phyloP scores from a whole-genome alignment of 2,329 filamentous ascomycete species.

The Xylariaceae sp. region DNA sequence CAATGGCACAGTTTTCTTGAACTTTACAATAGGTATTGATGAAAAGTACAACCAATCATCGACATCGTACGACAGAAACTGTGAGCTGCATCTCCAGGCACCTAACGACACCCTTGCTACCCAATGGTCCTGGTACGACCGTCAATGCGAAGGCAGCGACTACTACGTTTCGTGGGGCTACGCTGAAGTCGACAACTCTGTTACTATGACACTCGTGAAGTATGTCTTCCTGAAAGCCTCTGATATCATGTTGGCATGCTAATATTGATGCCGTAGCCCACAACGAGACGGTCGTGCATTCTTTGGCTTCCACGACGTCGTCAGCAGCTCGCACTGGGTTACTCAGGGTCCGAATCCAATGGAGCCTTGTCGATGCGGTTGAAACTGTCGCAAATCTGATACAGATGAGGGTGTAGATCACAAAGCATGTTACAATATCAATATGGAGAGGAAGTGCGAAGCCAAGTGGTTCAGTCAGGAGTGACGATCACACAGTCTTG shows the following conservation, averaged over 20 bases:
- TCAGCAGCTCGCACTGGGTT: slow-evolving; percentile 7
- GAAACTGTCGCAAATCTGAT: too few relatives aligned
- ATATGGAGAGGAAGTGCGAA: too few relatives aligned
- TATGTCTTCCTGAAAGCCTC: slow-evolving; percentile 4
- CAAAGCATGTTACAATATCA: too few relatives aligned
- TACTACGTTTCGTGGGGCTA: slow-evolving; percentile 21
- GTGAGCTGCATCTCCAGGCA: slow-evolving; percentile 9
- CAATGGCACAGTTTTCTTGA: slow-evolving; percentile 5
- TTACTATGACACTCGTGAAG: slow-evolving; percentile 20
- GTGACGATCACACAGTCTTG: too few relatives aligned
- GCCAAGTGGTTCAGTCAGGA: too few relatives aligned
- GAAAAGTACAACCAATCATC: neutral
- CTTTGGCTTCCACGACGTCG: slow-evolving; percentile 17
- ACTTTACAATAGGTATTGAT: slow-evolving; percentile 11
- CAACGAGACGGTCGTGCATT: slow-evolving; percentile 10
- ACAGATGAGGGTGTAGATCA: too few relatives aligned
- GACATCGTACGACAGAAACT: neutral
- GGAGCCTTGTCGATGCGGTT: slow-evolving; percentile 7
- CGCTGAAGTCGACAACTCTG: slow-evolving; percentile 10
- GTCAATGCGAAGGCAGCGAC: slow-evolving; percentile 9
- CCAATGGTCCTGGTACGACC: slow-evolving; percentile 15
- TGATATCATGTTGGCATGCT: too few relatives aligned
- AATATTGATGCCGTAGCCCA: slow-evolving; percentile 4
- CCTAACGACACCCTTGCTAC: slow-evolving; percentile 8
- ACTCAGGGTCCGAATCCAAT: slow-evolving; percentile 11